Evolutionary conservation across 768 basidiomycete genomes (phyloP).

Genomic region (Mycena albidolilacea): DNA sequence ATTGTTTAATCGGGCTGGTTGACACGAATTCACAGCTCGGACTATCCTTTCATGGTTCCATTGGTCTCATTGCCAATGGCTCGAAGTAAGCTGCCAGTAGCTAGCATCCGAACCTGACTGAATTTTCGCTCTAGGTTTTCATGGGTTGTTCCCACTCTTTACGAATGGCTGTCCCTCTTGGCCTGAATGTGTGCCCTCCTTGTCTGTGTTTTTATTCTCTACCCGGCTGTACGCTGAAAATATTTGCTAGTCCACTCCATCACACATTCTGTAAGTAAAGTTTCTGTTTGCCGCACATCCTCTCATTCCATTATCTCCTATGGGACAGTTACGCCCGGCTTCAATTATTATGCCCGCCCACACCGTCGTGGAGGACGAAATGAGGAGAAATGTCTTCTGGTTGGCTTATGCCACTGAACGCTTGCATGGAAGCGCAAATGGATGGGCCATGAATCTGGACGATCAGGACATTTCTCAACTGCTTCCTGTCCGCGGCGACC

Average conservation of each 20-base stretch:
- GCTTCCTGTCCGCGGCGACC: conserved; percentile 72
- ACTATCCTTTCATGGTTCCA: conserved; percentile 81
- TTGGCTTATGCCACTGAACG: conserved; percentile 79
- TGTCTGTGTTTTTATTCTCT: conserved; percentile 42
- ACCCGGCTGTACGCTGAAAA: not conserved
- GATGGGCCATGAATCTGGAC: conserved; percentile 80
- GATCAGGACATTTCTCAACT: conserved; percentile 83
- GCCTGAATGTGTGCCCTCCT: conserved; percentile 76
- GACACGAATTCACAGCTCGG: conserved; percentile 58
- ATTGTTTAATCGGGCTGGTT: not conserved
- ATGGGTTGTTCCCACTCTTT: conserved; percentile 69
- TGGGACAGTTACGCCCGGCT: not conserved
- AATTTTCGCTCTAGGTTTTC: conserved; percentile 64
- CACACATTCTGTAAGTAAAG: conserved; percentile 66
- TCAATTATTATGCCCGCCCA: conserved; percentile 48
- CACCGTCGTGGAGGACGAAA: conserved; percentile 74
- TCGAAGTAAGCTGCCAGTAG: conserved; percentile 64
- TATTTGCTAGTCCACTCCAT: conserved; percentile 64
- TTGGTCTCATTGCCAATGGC: conserved; percentile 84
- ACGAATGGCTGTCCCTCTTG: conserved; percentile 74
- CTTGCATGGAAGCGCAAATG: conserved; percentile 76
- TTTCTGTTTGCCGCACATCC: conserved; percentile 61
- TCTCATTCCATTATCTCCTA: not conserved
- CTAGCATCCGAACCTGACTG: not conserved
- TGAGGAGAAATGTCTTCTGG: conserved; percentile 82